Evolutionary conservation across 2,329 filamentous ascomycete genomes (phyloP).

Genomic region (Clonostachys rosea): DNA sequence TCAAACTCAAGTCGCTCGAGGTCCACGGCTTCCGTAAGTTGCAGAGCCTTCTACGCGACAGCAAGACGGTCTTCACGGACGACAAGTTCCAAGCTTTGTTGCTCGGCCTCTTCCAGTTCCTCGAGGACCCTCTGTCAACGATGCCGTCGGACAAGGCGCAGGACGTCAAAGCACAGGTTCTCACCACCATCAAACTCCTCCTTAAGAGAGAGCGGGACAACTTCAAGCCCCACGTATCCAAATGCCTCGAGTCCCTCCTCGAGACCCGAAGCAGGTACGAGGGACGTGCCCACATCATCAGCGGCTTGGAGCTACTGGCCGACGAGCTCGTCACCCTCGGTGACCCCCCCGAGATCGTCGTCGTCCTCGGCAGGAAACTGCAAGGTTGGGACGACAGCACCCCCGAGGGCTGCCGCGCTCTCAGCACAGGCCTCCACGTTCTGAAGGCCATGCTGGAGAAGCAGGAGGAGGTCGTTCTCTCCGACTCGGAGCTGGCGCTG

Average conservation of each 20-base stretch:
- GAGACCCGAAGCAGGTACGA: slow-evolving; percentile 63
- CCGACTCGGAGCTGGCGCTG: slow-evolving; percentile 43
- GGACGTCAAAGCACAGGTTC: slow-evolving; percentile 69
- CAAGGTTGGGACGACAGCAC: slow-evolving; percentile 30
- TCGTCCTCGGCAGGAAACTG: slow-evolving; percentile 47
- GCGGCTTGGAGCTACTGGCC: slow-evolving; percentile 68
- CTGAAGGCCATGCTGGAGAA: slow-evolving; percentile 54
- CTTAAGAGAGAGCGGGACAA: slow-evolving; percentile 62
- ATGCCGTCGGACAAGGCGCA: slow-evolving; percentile 60
- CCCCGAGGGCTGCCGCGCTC: slow-evolving; percentile 41
- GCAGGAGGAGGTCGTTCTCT: slow-evolving; percentile 38
- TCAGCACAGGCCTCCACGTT: slow-evolving; percentile 61
- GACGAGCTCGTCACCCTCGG: slow-evolving; percentile 67
- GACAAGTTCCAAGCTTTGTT: slow-evolving; percentile 67
- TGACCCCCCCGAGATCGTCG: slow-evolving; percentile 54
- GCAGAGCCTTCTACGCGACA: slow-evolving; percentile 68
- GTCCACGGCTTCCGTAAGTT: slow-evolving; percentile 77
- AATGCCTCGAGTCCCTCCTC: slow-evolving; percentile 63
- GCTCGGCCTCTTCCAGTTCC: slow-evolving; percentile 64
- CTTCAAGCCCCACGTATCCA: slow-evolving; percentile 64
- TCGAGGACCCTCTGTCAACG: slow-evolving; percentile 55
- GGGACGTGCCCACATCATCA: slow-evolving; percentile 65
- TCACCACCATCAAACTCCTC: slow-evolving; percentile 70
- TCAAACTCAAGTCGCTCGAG: slow-evolving; percentile 68
- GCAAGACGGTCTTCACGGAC: slow-evolving; percentile 57